These are phyloP conservation scores for Penicillium sp. DNA, from an alignment of 2,329 filamentous ascomycete genomes.

Conservation along the genomic window DNA sequence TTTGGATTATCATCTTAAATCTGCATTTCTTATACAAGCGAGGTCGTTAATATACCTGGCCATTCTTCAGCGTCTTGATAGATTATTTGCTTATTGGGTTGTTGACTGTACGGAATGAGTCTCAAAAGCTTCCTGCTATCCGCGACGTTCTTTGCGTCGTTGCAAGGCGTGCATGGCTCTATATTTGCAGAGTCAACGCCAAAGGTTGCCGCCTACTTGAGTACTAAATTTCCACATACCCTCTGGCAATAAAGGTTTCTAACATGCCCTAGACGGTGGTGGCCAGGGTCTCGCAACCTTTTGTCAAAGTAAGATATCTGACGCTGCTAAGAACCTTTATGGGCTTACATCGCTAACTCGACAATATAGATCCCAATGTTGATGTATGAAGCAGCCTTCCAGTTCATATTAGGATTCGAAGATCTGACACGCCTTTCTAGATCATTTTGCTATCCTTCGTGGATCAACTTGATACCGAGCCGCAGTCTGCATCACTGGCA, in stretches of 20 bases:
- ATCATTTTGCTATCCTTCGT: conserved; percentile 6
- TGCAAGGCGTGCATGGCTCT: not conserved
- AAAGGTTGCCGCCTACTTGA: conserved; percentile 3
- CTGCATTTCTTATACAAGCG: not conserved
- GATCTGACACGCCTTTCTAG: not conserved
- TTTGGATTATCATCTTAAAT: not conserved
- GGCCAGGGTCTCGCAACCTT: not conserved
- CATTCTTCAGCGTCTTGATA: not conserved
- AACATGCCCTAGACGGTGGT: conserved; percentile 6
- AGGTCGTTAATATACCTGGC: not conserved
- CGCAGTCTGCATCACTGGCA: not conserved
- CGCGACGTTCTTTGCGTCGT: not conserved
- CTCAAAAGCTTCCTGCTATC: not conserved
- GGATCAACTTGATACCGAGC: not conserved
- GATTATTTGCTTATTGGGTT: not conserved
- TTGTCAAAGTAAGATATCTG: conserved; percentile 1
- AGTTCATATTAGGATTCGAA: not conserved
- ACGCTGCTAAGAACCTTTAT: not conserved
- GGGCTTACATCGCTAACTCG: not conserved
- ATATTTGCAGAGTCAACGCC: conserved; percentile 4
- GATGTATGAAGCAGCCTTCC: not conserved
- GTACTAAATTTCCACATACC: not conserved
- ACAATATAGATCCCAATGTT: not conserved
- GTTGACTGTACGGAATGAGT: conserved; percentile 3
- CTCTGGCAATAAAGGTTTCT: not conserved